Percentiles rank a stretch among this genome's conserved stretches.
Evolutionary conservation across 2,329 filamentous ascomycete genomes (phyloP).

Genomic region (Diplodia mutila): DNA sequence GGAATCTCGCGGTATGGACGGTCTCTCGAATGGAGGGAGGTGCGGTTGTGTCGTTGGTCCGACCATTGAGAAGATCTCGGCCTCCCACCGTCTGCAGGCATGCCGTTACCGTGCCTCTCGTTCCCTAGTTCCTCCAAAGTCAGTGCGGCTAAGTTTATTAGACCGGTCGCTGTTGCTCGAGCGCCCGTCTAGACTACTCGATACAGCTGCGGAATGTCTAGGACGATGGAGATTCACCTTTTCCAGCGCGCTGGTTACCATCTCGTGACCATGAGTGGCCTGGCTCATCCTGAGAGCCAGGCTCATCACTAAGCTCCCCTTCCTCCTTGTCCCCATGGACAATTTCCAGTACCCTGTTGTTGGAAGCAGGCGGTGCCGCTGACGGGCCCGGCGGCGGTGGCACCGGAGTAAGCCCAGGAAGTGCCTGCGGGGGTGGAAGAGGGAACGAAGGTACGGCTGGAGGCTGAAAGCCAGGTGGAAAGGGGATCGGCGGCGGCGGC

Average conservation of each 20-base stretch:
- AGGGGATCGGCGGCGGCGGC: constrained; percentile 31
- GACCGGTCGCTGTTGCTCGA: constrained; percentile 2
- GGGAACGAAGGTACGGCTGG: constrained; percentile 24
- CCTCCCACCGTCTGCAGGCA: not conserved
- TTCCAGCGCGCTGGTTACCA: not conserved
- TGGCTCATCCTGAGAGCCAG: constrained; percentile 2
- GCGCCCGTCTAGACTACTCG: not conserved
- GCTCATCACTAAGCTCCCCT: constrained; percentile 76
- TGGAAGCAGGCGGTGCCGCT: constrained; percentile 22
- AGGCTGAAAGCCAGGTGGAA: constrained; percentile 30
- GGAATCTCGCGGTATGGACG: not conserved
- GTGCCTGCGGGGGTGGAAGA: constrained; percentile 7
- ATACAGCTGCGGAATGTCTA: not conserved
- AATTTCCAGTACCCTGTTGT: constrained; percentile 37
- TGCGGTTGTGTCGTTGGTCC: not conserved
- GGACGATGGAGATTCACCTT: constrained; percentile 20
- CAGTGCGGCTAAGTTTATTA: constrained; percentile 16
- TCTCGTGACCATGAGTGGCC: constrained; percentile 13
- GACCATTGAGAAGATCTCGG: constrained; percentile 1
- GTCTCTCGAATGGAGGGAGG: constrained; percentile 1
- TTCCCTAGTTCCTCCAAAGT: constrained; percentile 7
- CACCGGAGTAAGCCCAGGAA: constrained; percentile 5
- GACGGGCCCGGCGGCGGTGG: constrained; percentile 27
- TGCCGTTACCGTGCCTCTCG: constrained; percentile 1
- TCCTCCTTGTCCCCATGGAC: constrained; percentile 64